These are phyloP conservation scores for Botrytis deweyae DNA, from an alignment of 2,329 filamentous ascomycete genomes.

Conservation along the genomic window DNA sequence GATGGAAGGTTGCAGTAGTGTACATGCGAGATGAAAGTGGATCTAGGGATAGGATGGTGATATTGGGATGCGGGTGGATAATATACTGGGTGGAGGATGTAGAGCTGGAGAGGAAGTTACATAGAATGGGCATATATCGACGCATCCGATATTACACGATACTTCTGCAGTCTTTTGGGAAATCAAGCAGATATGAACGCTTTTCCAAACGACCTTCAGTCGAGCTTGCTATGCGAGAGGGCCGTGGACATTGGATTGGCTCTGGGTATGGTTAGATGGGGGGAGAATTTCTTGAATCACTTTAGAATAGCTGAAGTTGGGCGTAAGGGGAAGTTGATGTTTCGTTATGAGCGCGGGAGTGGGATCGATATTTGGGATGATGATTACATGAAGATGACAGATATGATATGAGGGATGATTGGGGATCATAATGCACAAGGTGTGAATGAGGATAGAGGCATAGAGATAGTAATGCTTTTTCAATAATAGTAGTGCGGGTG, in stretches of 20 bases:
- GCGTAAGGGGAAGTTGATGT: not conserved
- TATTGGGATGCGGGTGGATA: not conserved
- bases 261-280: not conserved
- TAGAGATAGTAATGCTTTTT: not conserved
- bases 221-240: not conserved
- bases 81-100: not conserved
- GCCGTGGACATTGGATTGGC: not conserved
- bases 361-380: not conserved
- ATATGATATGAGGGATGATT: not conserved
- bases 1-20: slow-evolving; percentile 6
- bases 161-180: not conserved
- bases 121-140: not conserved
- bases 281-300: not conserved
- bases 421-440: no score
- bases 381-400: not conserved
- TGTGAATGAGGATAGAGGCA: not conserved
- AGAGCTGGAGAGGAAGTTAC: not conserved
- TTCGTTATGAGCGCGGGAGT: not conserved
- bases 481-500: no score
- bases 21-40: not conserved
- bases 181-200: not conserved
- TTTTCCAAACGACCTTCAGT: not conserved
- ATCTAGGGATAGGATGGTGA: no score
- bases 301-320: not conserved
- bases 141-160: no score